Percentiles rank a stretch among this genome's conserved stretches.
phyloP scores from a whole-genome alignment of 1,284 basidiomycete species.

The Microbotryum violaceum region DNA sequence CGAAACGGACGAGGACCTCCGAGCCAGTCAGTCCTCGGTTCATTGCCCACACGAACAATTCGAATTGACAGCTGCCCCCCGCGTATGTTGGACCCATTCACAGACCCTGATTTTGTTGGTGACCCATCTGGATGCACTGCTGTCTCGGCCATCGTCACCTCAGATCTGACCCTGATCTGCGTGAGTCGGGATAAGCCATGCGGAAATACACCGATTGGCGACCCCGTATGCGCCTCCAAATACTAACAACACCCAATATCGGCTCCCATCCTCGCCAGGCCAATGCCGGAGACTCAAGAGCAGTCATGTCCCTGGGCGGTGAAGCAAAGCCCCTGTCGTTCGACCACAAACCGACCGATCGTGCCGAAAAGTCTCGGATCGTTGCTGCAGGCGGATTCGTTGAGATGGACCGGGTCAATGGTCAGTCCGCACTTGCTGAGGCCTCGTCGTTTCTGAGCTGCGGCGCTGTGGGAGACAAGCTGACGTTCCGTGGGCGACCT shows the following conservation, averaged over 20 bases:
- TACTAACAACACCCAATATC: not conserved
- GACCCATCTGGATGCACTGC: conserved; percentile 97
- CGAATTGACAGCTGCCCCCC: not conserved
- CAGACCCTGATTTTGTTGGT: conserved; percentile 75
- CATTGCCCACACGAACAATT: not conserved
- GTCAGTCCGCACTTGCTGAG: conserved; percentile 46
- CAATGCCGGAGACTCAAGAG: conserved; percentile 94
- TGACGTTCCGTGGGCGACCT: not conserved
- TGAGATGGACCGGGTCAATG: conserved; percentile 95
- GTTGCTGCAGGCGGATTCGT: conserved; percentile 91
- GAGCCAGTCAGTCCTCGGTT: conserved; percentile 56
- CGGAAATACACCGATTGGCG: too few species aligned
- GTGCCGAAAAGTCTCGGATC: conserved; percentile 78
- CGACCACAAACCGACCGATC: conserved; percentile 93
- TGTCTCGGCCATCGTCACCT: conserved; percentile 77
- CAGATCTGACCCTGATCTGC: conserved; percentile 66
- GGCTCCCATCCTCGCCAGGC: conserved; percentile 52
- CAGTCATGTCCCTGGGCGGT: conserved; percentile 80
- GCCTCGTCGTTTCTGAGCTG: not conserved
- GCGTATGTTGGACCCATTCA: not conserved
- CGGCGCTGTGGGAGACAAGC: too few species aligned
- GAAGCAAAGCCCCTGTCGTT: conserved; percentile 79
- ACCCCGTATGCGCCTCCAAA: not conserved
- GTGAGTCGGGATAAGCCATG: conserved; percentile 46
- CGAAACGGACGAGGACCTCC: conserved; percentile 87